These are phyloP conservation scores for Yarrowia keelungensis DNA, from an alignment of 805 yeast species.

Conservation along the genomic window DNA sequence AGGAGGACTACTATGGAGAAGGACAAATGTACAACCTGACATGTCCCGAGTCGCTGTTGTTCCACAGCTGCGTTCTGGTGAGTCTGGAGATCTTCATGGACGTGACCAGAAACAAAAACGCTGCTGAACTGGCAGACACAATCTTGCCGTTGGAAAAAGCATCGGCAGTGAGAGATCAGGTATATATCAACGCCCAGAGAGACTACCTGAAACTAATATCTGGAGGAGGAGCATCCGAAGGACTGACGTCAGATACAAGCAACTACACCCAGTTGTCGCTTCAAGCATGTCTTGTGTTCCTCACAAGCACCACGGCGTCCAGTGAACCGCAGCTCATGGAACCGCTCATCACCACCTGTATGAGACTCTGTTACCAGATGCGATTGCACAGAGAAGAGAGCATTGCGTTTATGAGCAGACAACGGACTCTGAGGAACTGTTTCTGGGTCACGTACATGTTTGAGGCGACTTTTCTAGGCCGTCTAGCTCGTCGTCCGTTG, in stretches of 20 bases:
- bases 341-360: constrained; percentile 17
- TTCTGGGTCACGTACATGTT: constrained; percentile 32
- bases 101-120: constrained; percentile 31
- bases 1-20: background rate
- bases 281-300: constrained; percentile 9
- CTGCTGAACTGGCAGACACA: constrained; percentile 19
- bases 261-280: constrained; percentile 10
- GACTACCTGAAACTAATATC: constrained; percentile 8
- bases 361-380: constrained; percentile 33
- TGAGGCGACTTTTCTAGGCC: constrained; percentile 21
- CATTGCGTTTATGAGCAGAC: background rate
- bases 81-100: constrained; percentile 27
- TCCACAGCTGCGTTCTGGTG: constrained; percentile 5
- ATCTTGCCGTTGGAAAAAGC: constrained; percentile 6
- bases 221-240: background rate
- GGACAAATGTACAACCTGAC: background rate
- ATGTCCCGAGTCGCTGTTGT: constrained; percentile 12
- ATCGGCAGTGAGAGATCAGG: constrained; percentile 1
- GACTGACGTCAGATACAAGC: background rate
- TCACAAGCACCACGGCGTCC: background rate
- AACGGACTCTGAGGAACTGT: constrained; percentile 12
- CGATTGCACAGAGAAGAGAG: constrained; percentile 15
- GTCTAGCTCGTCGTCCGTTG: constrained; percentile 5
- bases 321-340: constrained; percentile 11
- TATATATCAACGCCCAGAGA: constrained; percentile 8